A percentile compares a stretch with the other conserved stretches of the same genome.
phyloP scores from a whole-genome alignment of 306 rosid genomes.

The Sicyos baderoa region DNA sequence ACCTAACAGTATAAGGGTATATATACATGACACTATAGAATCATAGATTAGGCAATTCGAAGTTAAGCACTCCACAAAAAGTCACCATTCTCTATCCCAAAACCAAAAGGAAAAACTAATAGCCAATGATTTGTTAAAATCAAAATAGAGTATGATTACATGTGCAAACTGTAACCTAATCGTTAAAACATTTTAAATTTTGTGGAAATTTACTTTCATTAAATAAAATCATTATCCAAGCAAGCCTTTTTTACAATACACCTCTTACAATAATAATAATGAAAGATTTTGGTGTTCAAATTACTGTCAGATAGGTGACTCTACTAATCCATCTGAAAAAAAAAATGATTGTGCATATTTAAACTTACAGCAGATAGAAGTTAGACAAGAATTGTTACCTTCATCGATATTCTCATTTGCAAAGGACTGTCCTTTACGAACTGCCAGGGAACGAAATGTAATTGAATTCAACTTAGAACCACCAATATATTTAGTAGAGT shows the following conservation, averaged over 20 bases:
- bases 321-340: background rate
- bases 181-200: background rate
- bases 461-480: conserved; percentile 64
- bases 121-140: background rate
- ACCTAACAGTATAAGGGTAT: background rate
- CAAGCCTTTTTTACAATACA: background rate
- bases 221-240: background rate
- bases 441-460: conserved; percentile 59
- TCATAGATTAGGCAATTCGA: background rate
- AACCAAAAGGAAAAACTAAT: background rate
- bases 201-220: background rate
- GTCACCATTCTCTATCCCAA: background rate
- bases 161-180: background rate
- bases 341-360: background rate
- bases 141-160: background rate
- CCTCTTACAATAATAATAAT: background rate
- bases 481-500: conserved; percentile 75
- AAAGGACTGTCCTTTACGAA: conserved; percentile 77
- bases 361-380: background rate
- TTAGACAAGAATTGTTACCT: conserved; percentile 36
- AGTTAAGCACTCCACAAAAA: conserved; percentile 1
- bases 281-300: conserved; percentile 4
- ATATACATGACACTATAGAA: background rate
- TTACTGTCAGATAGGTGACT: background rate
- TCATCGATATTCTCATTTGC: conserved; percentile 79